Evolutionary conservation across 2,329 filamentous ascomycete genomes (phyloP), one percentile per base, ranked within the genome.

Genomic region (Alternaria angustiovoidea): DNA sequence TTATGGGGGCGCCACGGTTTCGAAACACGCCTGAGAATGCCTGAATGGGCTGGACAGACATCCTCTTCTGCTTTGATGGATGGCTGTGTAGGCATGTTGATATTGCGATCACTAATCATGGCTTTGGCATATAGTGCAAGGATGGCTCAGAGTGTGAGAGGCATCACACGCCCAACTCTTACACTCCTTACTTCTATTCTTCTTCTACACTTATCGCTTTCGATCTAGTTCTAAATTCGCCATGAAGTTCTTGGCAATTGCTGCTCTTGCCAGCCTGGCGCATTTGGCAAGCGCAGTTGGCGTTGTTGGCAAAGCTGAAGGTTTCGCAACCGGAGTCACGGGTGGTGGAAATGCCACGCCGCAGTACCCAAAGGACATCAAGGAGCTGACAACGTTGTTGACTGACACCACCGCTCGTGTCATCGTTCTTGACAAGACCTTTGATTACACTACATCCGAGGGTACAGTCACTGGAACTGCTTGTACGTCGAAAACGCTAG

Each of bases 401-500:
- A 38, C 36, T 4, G 36, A 38, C 16, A 2, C n/a, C 3, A 38
- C 36, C 5, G 36, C 36, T 4, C 36, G 36, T 38, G 36, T 38
- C 36, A 38, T 38, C 16, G 36, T 38, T 0, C 36, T 38, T n/a
- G 36, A 38, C 36, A 38, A 38, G 7, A 38, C 36, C 8, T 38
- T 38, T 9, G 36, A 38, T n/a, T 38, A 38, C 36, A 38, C 36
- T 3, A 38, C 6, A 8, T 38, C 36, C 0, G 36, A 38, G 36
- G 36, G 36, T 1, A 38, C 36, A 18, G 16, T 18, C 7, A 38
- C 16, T n/a, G 36, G 36, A 8, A 38, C 16, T 38, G 36, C 36
- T 8, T 38, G 28, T 30, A 30, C 28, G 28, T 30, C 0, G 1
- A 0, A 12, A 9, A 5, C 11, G 28, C 28, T 30, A 0, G 1